Evolutionary conservation across 768 basidiomycete species (phyloP), one percentile per base, ranked within the genome.

Genomic region (Solioccasus polychromus): DNA sequence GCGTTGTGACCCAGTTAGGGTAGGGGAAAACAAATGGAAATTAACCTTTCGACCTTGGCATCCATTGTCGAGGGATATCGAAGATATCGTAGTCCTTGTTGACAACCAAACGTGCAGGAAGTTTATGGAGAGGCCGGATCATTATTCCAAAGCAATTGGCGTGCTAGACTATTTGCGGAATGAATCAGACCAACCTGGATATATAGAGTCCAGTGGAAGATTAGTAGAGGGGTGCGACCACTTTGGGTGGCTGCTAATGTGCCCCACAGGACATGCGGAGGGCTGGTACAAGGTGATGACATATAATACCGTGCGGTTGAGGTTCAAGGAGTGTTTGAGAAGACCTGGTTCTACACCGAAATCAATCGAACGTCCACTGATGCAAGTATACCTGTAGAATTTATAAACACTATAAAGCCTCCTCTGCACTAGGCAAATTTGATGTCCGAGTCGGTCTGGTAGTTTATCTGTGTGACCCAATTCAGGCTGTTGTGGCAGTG

Each of bases 221-320:
- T 22, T 39, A n/a, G n/a, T 39, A 26, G 39, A 39, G 19, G 39
- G 39, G 28, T 26, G 39, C 5, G 39, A 39, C 10, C 39, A 39
- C 18, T 39, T 39, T 29, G 39, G 39, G 12, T 39, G 39, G 39
- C 28, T 39, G 39, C 24, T 39, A 19, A 39, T 39, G 39, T 39
- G 39, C 11, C 39, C 39, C 15, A 39, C 39, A 10, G 39, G 39
- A 19, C 20, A 39, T n/a, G n/a, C 39, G 28, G 39, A 29, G 20
- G 39, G 25, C 2, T 39, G 39, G 39, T n/a, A 12, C 26, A 39
- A 26, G 11, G 24, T 39, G 38, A 26, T 26, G 38, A 39, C 38
- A 20, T 39, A 39, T 25, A 39, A 39, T 11, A 39, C 38, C 3
- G 38, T 39, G 23, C 38, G 38, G 38, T 26, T 39, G 24, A 24